Evolutionary conservation across 2,329 filamentous ascomycete species (phyloP).

Genomic region (Rutstroemia sp.): DNA sequence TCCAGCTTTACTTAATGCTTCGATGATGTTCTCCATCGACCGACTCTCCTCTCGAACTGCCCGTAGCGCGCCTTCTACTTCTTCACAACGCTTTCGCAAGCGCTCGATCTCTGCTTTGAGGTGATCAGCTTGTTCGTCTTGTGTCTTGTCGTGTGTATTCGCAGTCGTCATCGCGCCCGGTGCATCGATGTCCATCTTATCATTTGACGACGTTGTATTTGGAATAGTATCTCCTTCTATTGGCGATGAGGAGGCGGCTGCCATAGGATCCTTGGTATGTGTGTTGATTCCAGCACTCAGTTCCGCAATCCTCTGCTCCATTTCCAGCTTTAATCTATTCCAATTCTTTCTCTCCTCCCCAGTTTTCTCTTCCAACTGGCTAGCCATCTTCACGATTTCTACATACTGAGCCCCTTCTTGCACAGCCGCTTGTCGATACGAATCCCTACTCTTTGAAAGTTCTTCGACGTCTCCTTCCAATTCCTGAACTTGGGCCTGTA

Average conservation of each 20-base stretch:
- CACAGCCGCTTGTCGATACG: constrained; percentile 31
- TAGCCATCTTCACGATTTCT: constrained; percentile 29
- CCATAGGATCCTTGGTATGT: background rate
- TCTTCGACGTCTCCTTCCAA: constrained; percentile 44
- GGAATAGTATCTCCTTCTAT: background rate
- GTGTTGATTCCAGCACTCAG: constrained; percentile 11
- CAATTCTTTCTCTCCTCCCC: constrained; percentile 25
- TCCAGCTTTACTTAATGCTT: constrained; percentile 19
- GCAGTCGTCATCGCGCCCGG: background rate
- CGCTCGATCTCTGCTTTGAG: constrained; percentile 22
- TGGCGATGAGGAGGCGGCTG: background rate
- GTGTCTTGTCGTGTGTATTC: background rate
- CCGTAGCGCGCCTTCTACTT: constrained; percentile 21
- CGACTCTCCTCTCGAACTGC: constrained; percentile 22
- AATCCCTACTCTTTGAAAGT: constrained; percentile 39
- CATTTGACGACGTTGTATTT: background rate
- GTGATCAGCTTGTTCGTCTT: constrained; percentile 11
- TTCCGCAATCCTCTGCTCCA: constrained; percentile 24
- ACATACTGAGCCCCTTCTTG: constrained; percentile 29
- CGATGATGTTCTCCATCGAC: constrained; percentile 22
- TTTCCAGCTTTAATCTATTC: constrained; percentile 21
- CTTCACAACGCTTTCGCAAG: constrained; percentile 21
- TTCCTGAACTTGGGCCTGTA: constrained; percentile 38
- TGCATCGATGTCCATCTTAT: constrained; percentile 13
- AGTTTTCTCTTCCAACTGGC: constrained; percentile 25